Evolutionary conservation across 257 asterid species (phyloP), one percentile per base, ranked within the genome.

Genomic region (Solanum clarkiae): DNA sequence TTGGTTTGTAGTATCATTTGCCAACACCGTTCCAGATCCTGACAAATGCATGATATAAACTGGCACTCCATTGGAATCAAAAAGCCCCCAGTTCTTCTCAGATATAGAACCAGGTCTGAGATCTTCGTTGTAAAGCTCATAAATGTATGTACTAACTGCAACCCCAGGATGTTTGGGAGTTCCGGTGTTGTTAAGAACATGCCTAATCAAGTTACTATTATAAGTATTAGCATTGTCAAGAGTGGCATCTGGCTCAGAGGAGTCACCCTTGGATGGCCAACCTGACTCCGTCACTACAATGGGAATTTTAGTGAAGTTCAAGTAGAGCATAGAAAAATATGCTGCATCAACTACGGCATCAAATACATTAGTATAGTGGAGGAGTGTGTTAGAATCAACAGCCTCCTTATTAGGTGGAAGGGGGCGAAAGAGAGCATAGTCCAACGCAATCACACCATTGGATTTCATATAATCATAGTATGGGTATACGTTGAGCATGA

Each of bases 61-160:
- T 1, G 98, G 98, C 44, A 63, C 87, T 51, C 99, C 99, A 74
- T 91, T 90, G 22, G 95, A 86, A 83, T 93, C 91, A 47, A 95
- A 97, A 44, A 97, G 92, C 80, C 99, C 99, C 99, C 98, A 97
- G 83, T 94, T 97, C 93, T 92, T 94, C 91, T 95, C 99, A 0
- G 98, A 95, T 17, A 87, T 16, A 0, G 93, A 89, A 74, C 98
- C 99, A 1, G 97, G 86, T 84, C 93, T 90, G 42, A 88, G 88
- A 86, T 97, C 99, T 74, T 97, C 99, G 13, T 95, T 93, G 88
- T 95, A 97, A 36, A 97, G 94, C 84, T 97, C 99, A 63, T 95
- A 97, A 66, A 97, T 91, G 87, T 87, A 95, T 1, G 98, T 94
- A 84, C 97, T 92, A 8, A 97, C 87, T 7, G 97, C 93, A 81